Conservation (phyloP, 1,284 basidiomycete species). For the Moesziomyces parantarcticus region DNA sequence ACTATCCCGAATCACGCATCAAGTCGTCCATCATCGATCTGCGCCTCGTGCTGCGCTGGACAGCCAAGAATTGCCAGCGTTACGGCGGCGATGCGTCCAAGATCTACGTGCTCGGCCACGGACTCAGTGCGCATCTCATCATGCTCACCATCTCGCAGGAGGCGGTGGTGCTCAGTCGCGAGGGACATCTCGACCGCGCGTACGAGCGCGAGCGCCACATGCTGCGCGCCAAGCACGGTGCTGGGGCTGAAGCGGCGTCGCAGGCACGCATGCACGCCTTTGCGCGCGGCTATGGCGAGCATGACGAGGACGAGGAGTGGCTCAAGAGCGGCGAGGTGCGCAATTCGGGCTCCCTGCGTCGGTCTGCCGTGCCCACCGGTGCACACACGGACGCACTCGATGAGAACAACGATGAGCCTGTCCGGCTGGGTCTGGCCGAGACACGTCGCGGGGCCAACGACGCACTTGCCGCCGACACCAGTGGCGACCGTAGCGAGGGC, state of each 20-base stretch:
- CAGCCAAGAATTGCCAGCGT: constrained; percentile 56
- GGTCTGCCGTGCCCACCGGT: not conserved
- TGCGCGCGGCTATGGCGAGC: not conserved
- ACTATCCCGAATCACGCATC: constrained; percentile 65
- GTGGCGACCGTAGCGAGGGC: constrained; percentile 8
- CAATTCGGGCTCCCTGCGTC: not conserved
- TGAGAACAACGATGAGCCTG: constrained; percentile 28
- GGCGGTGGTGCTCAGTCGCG: constrained; percentile 65
- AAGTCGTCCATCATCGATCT: constrained; percentile 65
- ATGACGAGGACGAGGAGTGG: constrained; percentile 49
- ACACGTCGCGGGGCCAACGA: constrained; percentile 2
- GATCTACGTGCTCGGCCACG: constrained; percentile 68
- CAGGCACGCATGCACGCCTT: not conserved
- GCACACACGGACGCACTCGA: constrained; percentile 26
- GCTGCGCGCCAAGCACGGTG: constrained; percentile 11
- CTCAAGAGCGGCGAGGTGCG: constrained; percentile 47
- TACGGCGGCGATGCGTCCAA: constrained; percentile 67
- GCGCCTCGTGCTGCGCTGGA: constrained; percentile 67
- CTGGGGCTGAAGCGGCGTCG: not conserved
- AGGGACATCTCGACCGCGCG: constrained; percentile 42
- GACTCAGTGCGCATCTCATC: constrained; percentile 67
- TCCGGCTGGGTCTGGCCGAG: constrained; percentile 3
- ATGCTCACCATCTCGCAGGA: constrained; percentile 68
- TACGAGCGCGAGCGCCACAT: constrained; percentile 39
- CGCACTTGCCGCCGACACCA: not conserved